Conservation (phyloP, 2,329 filamentous ascomycete genomes). For the Aaosphaeria arxii region DNA sequence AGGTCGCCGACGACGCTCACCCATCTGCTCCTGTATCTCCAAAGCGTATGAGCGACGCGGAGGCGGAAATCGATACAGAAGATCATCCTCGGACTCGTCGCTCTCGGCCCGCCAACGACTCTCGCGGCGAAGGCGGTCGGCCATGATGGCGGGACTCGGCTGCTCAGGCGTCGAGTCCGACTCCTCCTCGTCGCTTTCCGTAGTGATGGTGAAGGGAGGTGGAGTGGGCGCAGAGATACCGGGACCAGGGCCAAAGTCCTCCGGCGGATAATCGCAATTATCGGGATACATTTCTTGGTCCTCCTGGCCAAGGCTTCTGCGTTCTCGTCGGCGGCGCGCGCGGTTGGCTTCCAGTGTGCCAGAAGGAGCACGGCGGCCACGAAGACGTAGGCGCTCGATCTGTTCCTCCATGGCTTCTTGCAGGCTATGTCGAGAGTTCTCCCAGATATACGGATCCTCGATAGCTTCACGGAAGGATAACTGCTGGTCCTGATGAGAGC, state of each 20-base stretch:
- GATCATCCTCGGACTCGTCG: slow-evolving; percentile 37
- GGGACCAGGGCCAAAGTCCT: slow-evolving; percentile 13
- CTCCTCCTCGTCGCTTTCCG: slow-evolving; percentile 30
- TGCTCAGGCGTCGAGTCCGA: slow-evolving; percentile 35
- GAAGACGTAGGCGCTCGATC: slow-evolving; percentile 22
- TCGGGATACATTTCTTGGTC: slow-evolving; percentile 20
- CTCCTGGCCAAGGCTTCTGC: slow-evolving; percentile 8
- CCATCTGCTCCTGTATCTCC: slow-evolving; percentile 14
- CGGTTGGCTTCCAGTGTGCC: not conserved
- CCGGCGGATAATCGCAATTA: slow-evolving; percentile 29
- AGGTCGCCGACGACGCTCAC: slow-evolving; percentile 37
- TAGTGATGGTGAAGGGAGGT: slow-evolving; percentile 41
- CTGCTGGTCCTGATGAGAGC: slow-evolving; percentile 24
- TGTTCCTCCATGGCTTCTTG: slow-evolving; percentile 24
- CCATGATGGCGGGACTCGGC: slow-evolving; percentile 37
- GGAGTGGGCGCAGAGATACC: slow-evolving; percentile 34
- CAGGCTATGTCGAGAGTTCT: slow-evolving; percentile 20
- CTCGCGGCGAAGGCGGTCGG: slow-evolving; percentile 38
- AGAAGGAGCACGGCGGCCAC: slow-evolving; percentile 6
- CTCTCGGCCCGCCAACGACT: slow-evolving; percentile 34
- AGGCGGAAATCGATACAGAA: slow-evolving; percentile 16
- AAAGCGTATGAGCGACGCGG: slow-evolving; percentile 21
- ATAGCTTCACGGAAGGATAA: slow-evolving; percentile 34
- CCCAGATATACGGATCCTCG: slow-evolving; percentile 31
- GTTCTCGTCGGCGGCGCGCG: slow-evolving; percentile 5